These are phyloP conservation scores for Tripterygium wilfordii DNA, from an alignment of 177 flowering plant genomes.

Conservation along the genomic window DNA sequence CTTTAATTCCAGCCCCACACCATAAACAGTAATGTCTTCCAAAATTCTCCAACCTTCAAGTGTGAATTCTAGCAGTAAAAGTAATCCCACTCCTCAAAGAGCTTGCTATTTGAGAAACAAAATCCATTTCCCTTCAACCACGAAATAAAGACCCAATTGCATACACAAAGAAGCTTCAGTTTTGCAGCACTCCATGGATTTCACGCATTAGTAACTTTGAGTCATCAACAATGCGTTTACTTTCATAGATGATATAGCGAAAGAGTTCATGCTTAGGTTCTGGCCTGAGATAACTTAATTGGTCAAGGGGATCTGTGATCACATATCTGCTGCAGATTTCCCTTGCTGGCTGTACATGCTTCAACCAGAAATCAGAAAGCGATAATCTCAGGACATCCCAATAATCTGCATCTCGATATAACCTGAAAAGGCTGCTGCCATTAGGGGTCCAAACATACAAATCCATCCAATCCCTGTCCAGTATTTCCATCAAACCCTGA, in stretches of 20 bases:
- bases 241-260: constrained; percentile 33
- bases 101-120: too few species aligned
- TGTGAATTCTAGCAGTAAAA: too few species aligned
- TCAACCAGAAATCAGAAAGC: constrained; percentile 75
- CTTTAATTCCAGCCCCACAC: too few species aligned
- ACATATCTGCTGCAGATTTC: constrained; percentile 25
- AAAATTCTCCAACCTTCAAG: too few species aligned
- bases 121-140: too few species aligned
- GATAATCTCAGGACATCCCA: constrained; percentile 54
- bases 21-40: too few species aligned
- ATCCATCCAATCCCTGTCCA: constrained; percentile 78
- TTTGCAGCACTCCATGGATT: constrained; percentile 39
- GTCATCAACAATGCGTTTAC: constrained; percentile 40
- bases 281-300: constrained; percentile 37
- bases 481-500: constrained; percentile 73
- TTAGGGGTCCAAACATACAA: constrained; percentile 70
- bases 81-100: too few species aligned
- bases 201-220: constrained; percentile 46
- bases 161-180: constrained; percentile 18
- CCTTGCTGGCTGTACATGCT: constrained; percentile 65
- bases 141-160: too few species aligned
- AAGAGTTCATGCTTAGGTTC: constrained; percentile 52
- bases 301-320: constrained; percentile 25
- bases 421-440: constrained; percentile 66
- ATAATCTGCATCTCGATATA: constrained; percentile 46